Percentiles rank a stretch among this genome's conserved stretches.
phyloP scores from a whole-genome alignment of 768 basidiomycete genomes.

The Steccherinum ochraceum region DNA sequence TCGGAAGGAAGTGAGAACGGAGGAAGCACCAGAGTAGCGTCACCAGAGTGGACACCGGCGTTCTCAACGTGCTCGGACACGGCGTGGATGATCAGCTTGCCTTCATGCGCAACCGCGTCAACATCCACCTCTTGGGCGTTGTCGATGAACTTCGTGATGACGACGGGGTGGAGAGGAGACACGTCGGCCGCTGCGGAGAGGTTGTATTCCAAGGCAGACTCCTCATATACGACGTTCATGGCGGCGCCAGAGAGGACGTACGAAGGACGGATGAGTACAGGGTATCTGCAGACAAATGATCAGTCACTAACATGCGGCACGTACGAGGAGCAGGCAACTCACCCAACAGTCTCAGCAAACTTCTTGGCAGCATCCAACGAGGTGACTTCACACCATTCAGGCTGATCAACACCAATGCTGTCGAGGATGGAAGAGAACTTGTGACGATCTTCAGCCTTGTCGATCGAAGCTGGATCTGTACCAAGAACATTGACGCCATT shows the following conservation, averaged over 20 bases:
- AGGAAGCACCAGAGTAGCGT: constrained; percentile 95
- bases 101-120: constrained; percentile 93
- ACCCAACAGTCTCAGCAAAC: constrained; percentile 83
- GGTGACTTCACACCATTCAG: constrained; percentile 90
- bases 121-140: constrained; percentile 97
- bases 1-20: constrained; percentile 71
- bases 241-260: constrained; percentile 98
- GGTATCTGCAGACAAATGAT: constrained; percentile 53
- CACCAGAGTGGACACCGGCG: constrained; percentile 97
- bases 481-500: constrained; percentile 90
- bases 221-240: constrained; percentile 98
- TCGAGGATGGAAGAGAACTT: constrained; percentile 98
- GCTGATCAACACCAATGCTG: constrained; percentile 92
- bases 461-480: constrained; percentile 92
- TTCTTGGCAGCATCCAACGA: constrained; percentile 85
- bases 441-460: constrained; percentile 97
- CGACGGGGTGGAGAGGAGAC: constrained; percentile 95
- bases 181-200: constrained; percentile 96
- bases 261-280: constrained; percentile 95
- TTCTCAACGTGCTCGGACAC: constrained; percentile 99
- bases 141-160: constrained; percentile 98
- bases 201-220: constrained; percentile 82
- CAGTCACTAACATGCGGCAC: not conserved
- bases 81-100: constrained; percentile 88
- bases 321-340: constrained; percentile 28